Conservation (phyloP, 371 early-diverging fungal genomes). For the Mortierella sp. region DNA sequence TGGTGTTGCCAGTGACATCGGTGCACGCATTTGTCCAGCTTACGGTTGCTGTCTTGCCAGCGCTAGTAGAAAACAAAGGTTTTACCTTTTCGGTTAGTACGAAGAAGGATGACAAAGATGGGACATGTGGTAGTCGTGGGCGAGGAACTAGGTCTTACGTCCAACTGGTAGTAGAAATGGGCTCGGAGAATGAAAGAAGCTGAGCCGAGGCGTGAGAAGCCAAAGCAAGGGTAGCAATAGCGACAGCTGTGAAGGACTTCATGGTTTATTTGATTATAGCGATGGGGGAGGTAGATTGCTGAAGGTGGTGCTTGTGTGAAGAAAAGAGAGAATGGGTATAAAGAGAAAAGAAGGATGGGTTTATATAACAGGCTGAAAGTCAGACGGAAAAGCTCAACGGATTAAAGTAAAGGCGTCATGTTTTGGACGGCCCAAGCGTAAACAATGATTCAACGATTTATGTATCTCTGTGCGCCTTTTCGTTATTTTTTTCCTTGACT, state of each 20-base stretch:
- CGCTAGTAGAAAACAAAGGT: slow-evolving; percentile 4
- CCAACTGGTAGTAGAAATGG: neutral
- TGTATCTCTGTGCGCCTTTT: neutral
- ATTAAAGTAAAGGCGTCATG: neutral
- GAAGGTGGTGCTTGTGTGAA: neutral
- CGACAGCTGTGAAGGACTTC: slow-evolving; percentile 9
- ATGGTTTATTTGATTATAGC: neutral
- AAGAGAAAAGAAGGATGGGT: neutral
- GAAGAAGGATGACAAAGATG: neutral
- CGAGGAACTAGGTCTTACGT: neutral
- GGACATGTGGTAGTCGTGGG: neutral
- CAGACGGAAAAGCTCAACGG: neutral
- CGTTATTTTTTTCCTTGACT: neutral
- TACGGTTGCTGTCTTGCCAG: slow-evolving; percentile 58
- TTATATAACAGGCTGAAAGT: neutral
- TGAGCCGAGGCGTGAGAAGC: slow-evolving; percentile 6
- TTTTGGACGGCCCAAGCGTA: no score
- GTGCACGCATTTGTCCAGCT: slow-evolving; percentile 60
- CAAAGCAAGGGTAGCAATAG: slow-evolving; percentile 4
- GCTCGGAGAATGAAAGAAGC: slow-evolving; percentile 2
- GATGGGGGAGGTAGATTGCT: neutral
- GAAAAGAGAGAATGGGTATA: neutral
- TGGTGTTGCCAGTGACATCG: slow-evolving; percentile 46
- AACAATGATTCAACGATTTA: neutral
- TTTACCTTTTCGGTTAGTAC: neutral